Evolutionary conservation across 164 flowering plant species (phyloP), one percentile per base, ranked within the genome.

Genomic region (Vitis cinerea): DNA sequence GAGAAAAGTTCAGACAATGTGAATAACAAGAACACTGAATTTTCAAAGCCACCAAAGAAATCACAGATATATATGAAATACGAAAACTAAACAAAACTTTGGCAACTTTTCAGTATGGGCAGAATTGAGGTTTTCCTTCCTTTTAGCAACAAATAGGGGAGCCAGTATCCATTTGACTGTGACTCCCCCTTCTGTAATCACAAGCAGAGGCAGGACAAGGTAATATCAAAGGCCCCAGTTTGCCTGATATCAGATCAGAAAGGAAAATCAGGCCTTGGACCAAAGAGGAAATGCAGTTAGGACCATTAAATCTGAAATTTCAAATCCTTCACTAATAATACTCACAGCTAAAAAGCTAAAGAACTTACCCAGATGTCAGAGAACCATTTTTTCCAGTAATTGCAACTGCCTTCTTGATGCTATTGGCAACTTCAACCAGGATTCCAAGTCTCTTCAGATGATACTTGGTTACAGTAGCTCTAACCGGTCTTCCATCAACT

Each of bases 391-490:
- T 83, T 13, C 80, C 78, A 63, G 67, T 71, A 19, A 70, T 48
- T 50, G 81, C 65, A 72, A 77, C 72, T 8, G 82, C 90, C 48
- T 49, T 69, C 27, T 73, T 81, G 65, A 89, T 70, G 77, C 78
- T 82, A 75, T 74, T 71, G 0, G 72, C 85, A 62, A 83, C 81
- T 59, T 90, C 90, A 56, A 84, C 89, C 15, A 23, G 19, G n/a
- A 94, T 78, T 30, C 98, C 96, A 53, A 94, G 94, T 71, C 98
- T 83, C 79, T 83, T 83, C 64, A 94, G 73, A 75, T 94, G 98
- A 75, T 90, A 94, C 75, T 67, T 84, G 23, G 97, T 92, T n/a
- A 94, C 91, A 65, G 90, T 86, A 68, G 92, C 96, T 82, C 98
- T 86, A 27, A 90, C 88, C 7, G 90, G 94, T 73, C 85, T 90